A percentile compares a stretch with the other conserved stretches of the same genome.
These are phyloP conservation scores for Cyclocybe cylindracea DNA, from an alignment of 768 basidiomycete genomes.

Conservation along the genomic window DNA sequence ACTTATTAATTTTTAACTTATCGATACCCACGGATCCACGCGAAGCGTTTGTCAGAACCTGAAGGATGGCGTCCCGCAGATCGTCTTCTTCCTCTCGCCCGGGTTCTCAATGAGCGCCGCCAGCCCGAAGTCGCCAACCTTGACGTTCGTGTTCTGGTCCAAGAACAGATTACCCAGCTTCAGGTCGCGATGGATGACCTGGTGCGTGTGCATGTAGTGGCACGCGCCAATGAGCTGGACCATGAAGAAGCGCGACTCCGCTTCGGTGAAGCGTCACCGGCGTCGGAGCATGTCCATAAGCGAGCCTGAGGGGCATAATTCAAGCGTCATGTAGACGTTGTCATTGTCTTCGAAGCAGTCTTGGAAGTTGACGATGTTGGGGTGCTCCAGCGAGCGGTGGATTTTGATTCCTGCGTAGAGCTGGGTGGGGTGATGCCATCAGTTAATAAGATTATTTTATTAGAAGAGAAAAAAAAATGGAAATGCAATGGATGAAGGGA, in stretches of 20 bases:
- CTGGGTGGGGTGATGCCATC: constrained; percentile 37
- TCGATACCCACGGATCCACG: too few species aligned
- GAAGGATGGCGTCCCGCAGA: constrained; percentile 78
- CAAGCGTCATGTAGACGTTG: constrained; percentile 97
- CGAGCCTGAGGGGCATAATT: constrained; percentile 87
- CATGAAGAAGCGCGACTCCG: constrained; percentile 90
- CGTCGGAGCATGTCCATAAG: constrained; percentile 90
- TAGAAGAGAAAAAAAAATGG: too few species aligned
- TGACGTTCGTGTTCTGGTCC: constrained; percentile 89
- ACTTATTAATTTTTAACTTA: too few species aligned
- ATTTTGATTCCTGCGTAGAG: constrained; percentile 99
- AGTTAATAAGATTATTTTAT: too few species aligned
- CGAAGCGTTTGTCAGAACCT: too few species aligned
- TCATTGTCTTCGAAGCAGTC: constrained; percentile 96
- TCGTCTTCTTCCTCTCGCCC: constrained; percentile 98
- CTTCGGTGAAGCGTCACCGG: constrained; percentile 86
- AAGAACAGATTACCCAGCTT: constrained; percentile 96
- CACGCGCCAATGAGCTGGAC: constrained; percentile 95
- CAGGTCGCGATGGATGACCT: constrained; percentile 96
- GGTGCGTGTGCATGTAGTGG: constrained; percentile 95
- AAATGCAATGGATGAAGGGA: too few species aligned
- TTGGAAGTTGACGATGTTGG: constrained; percentile 89
- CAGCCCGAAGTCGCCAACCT: constrained; percentile 96
- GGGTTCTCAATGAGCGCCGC: constrained; percentile 96
- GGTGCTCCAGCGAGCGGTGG: constrained; percentile 86